Evolutionary conservation across 257 asterid species (phyloP).

Genomic region (Solanum pinnatisectum): DNA sequence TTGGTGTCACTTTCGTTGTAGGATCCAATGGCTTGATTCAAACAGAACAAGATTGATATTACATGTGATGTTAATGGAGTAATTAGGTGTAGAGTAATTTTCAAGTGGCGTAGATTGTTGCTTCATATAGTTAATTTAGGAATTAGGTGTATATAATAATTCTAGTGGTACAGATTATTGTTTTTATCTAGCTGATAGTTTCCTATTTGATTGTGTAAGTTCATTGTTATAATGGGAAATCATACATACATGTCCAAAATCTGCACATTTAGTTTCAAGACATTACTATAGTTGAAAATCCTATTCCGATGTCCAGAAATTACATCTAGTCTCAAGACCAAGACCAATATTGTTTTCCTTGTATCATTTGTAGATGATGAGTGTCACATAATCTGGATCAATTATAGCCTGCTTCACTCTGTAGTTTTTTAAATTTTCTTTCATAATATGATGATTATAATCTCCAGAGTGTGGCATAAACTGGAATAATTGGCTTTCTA

Average conservation of each 20-base stretch:
- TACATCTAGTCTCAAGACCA: not conserved
- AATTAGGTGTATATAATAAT: not conserved
- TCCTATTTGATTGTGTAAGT: not conserved
- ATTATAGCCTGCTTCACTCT: not conserved
- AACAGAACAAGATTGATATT: not conserved
- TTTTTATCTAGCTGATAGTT: not conserved
- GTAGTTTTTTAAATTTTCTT: not conserved
- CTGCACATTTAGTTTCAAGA: not conserved
- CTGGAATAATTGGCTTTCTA: not conserved
- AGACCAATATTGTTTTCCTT: not conserved
- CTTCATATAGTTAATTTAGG: not conserved
- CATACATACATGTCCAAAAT: not conserved
- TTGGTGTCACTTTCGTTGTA: not conserved
- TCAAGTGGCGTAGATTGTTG: not conserved
- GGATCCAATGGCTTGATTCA: not conserved
- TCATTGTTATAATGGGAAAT: not conserved
- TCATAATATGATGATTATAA: not conserved
- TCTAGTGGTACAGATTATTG: not conserved
- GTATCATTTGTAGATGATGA: not conserved
- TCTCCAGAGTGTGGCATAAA: not conserved
- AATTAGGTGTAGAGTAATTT: not conserved
- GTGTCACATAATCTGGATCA: not conserved
- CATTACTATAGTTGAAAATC: not conserved
- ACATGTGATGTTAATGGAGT: not conserved
- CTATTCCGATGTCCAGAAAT: not conserved